phyloP scores from a whole-genome alignment of 352 stramenopile genomes.

The Pythium aphanidermatum region DNA sequence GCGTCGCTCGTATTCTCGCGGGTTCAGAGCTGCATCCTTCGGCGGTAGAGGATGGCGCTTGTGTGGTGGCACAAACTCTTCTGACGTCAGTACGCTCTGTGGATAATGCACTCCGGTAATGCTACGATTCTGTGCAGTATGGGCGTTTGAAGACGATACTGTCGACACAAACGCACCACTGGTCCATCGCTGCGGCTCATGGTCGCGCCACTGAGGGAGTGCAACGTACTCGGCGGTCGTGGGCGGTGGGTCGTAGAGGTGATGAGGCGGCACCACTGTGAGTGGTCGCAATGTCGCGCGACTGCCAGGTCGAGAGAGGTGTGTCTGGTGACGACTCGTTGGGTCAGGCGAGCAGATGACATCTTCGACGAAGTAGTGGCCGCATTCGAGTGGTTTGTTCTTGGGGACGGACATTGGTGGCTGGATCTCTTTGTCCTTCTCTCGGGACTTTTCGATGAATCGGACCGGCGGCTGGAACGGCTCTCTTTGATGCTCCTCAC shows the following conservation, averaged over 20 bases:
- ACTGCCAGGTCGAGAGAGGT: not conserved
- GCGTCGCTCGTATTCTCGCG: conserved; percentile 37
- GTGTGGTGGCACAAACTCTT: conserved; percentile 31
- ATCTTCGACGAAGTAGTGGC: conserved; percentile 56
- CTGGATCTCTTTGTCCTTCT: conserved; percentile 68
- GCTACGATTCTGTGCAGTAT: conserved; percentile 41
- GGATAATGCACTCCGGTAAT: conserved; percentile 34
- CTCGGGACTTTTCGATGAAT: conserved; percentile 50
- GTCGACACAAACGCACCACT: conserved; percentile 45
- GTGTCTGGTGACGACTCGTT: not conserved
- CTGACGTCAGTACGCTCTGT: conserved; percentile 32
- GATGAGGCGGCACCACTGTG: too few relatives aligned
- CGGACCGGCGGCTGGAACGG: conserved; percentile 36
- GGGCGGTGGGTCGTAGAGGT: conserved; percentile 21
- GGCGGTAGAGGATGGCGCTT: conserved; percentile 11
- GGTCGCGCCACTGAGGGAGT: conserved; percentile 46
- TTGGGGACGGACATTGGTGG: conserved; percentile 46
- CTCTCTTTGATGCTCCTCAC: conserved; percentile 22
- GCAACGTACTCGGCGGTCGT: conserved; percentile 52
- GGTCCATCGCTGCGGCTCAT: conserved; percentile 48
- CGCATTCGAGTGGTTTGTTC: conserved; percentile 50
- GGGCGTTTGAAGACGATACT: conserved; percentile 29
- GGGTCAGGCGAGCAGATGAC: conserved; percentile 20
- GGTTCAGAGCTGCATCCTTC: conserved; percentile 9
- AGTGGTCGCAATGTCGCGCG: too few relatives aligned